Base-by-base conservation (phyloP, 129 eudicot genomes). In the Dittrichia graveolens region DNA sequence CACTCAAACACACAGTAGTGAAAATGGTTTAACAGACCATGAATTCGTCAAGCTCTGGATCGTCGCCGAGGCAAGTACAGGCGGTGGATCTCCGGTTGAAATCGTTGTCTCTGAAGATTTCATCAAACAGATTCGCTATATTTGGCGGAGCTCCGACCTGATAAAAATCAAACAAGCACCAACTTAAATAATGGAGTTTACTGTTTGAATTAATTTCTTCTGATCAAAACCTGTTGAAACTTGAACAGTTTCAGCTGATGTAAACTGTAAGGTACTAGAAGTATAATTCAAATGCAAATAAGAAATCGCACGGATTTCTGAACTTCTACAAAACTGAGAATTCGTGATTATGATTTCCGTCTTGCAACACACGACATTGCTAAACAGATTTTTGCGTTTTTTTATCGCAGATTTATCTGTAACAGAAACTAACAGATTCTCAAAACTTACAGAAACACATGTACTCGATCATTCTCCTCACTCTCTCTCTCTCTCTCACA, bases 11-110 rank as follows among this genome's bases (percentile, higher is more conserved):
- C 11, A 46, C 3, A 14, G 13, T 8, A 13, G 42, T 10, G 0
- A 41, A 5, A 52, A 71, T 15, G 45, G 49, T 6, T 41, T 13
- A 44, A 63, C 38, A 14, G 5, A 83, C 91, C 91, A 86, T 83
- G 77, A 86, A 86, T 58, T 80, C 85, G 16, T 86, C 87, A 14
- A 86, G 91, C 83, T 86, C 87, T 39, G 91, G 91, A 86, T 86
- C 87, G 16, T 73, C 85, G 7, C 91, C 85, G 3, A 86, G 43
- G 71, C 78, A 75, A 16, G 69, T 69, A 52, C 75, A 71, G 53
- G 44, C 45, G 4, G 57, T 65, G 15, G 85, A 81, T 65, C 79
- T 69, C 19, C 73, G 15, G 10, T 58, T 24, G 49, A 73, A 53
- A 55, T 61, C 83, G 3, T 83, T 74, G 42, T 83, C 87, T 31